Percentiles rank a stretch among this genome's conserved stretches.
phyloP scores from a whole-genome alignment of 768 basidiomycete genomes.

The Trametes villosa region DNA sequence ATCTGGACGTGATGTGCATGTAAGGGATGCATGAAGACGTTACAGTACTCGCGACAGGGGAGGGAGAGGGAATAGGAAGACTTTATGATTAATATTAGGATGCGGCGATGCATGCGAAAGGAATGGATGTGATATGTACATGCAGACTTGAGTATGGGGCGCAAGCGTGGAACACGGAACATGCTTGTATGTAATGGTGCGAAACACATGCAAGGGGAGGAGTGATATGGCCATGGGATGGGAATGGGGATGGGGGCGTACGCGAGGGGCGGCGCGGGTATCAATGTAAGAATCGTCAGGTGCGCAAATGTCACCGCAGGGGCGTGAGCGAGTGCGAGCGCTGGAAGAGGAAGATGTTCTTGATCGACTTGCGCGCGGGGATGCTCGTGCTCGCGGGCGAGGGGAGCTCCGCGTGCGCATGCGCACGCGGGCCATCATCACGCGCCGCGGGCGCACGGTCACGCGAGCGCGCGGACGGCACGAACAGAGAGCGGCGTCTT shows the following conservation, averaged over 20 bases:
- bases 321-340: constrained; percentile 28
- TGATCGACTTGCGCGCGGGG: constrained; percentile 20
- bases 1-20: neutral
- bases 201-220: constrained; percentile 2
- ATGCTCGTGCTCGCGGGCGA: constrained; percentile 6
- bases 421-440: constrained; percentile 2
- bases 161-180: neutral
- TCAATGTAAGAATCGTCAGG: neutral
- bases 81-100: constrained; percentile 13
- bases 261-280: neutral
- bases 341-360: constrained; percentile 28
- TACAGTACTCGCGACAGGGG: constrained; percentile 1
- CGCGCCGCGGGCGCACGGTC: constrained; percentile 7
- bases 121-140: constrained; percentile 12
- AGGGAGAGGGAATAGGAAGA: neutral
- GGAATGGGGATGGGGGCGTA: neutral
- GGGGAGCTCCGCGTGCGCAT: neutral
- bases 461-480: constrained; percentile 22
- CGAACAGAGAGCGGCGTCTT: constrained; percentile 28
- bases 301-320: neutral
- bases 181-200: neutral
- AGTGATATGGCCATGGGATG: no score
- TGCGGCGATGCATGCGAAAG: neutral
- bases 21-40: neutral
- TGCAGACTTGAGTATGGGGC: no score